Evolutionary conservation across 1,284 basidiomycete genomes (phyloP), one percentile per base, ranked within the genome.

Genomic region (Cutaneotrichosporon cyanovorans): DNA sequence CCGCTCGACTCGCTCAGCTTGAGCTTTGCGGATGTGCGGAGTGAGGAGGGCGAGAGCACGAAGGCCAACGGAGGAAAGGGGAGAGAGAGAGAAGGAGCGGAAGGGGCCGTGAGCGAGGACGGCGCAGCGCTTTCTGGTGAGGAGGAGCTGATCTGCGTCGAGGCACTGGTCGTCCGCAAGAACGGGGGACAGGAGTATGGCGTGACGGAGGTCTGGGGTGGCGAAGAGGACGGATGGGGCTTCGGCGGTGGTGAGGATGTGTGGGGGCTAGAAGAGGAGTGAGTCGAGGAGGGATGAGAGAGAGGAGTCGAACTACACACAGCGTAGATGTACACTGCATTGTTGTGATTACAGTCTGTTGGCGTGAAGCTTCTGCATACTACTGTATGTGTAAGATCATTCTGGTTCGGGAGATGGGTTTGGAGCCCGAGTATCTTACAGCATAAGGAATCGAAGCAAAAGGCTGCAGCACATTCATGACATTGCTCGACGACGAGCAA

Each of bases 151-250:
- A 65, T 71, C 31, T 72, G 70, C 51, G 70, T 72, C 16, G 70
- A 72, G 50, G 70, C 67, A 15, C 46, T 72, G 7, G 67, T 72
- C 9, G 66, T 72, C 33, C 50, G 68, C 12, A 72, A 72, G 45
- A 45, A 54, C 15, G 56, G 60, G 37, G 50, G 42, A 5, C 44
- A 46, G 30, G 60, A 62, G 25, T 28, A 7, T 28, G 25, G 12
- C 25, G 25, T 7, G 25, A 12, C 25, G 32, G 42, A 43, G 23
- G 59, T 59, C 33, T 57, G 52, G 44, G 55, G 38, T 23, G 56
- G 51, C 3, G 55, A 58, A 21, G 56, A 59, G 9, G 56, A 53
- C 16, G 58, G 55, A 53, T 56, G 56, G 43, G 46, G 61, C 56
- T 56, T 49, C 62, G 46, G 68, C 58, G 11, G 57, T 51, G 11